Base-by-base conservation (phyloP, 2,329 filamentous ascomycete genomes). In the Aspergillus phoenicis region DNA sequence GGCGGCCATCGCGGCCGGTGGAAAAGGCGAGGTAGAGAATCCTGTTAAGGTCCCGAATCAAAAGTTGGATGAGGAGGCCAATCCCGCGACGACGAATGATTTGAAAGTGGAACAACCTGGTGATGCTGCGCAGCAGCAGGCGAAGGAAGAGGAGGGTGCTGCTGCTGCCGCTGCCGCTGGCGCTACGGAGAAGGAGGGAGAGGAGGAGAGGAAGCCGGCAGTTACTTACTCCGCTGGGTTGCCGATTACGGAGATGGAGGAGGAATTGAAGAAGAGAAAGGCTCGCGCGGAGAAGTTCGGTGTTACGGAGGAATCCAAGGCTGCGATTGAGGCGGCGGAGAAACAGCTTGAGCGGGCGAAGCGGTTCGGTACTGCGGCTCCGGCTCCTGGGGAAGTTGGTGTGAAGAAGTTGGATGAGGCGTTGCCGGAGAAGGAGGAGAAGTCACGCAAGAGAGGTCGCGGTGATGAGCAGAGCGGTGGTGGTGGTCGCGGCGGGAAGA, bases 271-370 rank as follows among this genome's bases (percentile, higher is more conserved):
- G 59, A 82, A 81, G 72, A 79, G 81, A 62, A 81, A 80, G 68
- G 77, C 77, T 39, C 79, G 81, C 55, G 81, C 81, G 11, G 80
- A 78, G 63, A 80, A 81, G 60, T 83, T 83, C 64, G 80, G 80
- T 20, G 77, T 79, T 39, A 73, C 75, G n/a, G 76, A 79, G 59
- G 76, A 78, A 22, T 66, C 74, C 1, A 71, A 76, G 57, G 71
- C 74, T 13, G 73, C 73, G 2, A 64, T 75, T 47, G 72, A 73
- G 52, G 80, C 81, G 56, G 77, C 79, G 11, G 72, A 77, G 62
- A 82, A 80, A 69, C 72, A 76, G 13, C 62, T 81, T 17, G 75
- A 81, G 60, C 75, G 81, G 28, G 80, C 80, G 4, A 81, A 82
- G 70, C 76, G 79, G 15, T 83, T 83, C 57, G 79, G 78, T 15